A percentile compares a stretch with the other conserved stretches of the same genome.
Conservation (phyloP, 441 rosid species). For the Adansonia rubrostipa region DNA sequence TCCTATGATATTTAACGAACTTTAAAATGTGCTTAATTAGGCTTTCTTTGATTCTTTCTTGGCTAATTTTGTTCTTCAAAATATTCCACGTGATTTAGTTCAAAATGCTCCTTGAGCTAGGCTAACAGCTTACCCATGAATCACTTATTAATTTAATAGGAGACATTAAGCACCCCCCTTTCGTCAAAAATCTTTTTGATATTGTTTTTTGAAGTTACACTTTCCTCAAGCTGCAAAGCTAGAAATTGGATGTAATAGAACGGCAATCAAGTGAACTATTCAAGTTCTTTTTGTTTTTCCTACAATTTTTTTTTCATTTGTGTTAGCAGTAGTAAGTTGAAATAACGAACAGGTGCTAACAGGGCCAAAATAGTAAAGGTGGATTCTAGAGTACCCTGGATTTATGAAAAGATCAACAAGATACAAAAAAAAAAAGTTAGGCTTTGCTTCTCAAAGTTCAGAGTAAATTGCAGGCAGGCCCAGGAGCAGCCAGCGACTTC, state of each 20-base stretch:
- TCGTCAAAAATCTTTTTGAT: background rate
- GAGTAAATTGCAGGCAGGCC: background rate
- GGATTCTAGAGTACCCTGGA: slow-evolving; percentile 5
- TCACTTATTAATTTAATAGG: background rate
- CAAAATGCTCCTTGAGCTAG: background rate
- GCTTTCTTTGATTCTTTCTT: background rate
- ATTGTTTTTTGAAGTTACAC: background rate
- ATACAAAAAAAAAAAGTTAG: background rate
- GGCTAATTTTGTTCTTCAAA: no score
- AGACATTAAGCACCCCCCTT: background rate
- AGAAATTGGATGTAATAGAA: background rate
- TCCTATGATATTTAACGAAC: background rate
- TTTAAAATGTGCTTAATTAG: background rate
- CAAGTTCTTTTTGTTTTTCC: background rate
- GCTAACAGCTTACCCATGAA: background rate
- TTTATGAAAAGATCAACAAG: background rate
- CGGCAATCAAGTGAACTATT: background rate
- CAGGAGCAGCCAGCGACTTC: slow-evolving; percentile 20
- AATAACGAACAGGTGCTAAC: background rate
- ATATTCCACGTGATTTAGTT: background rate
- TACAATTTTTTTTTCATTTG: background rate
- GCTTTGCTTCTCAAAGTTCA: background rate
- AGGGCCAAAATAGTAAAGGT: background rate
- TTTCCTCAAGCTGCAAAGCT: background rate
- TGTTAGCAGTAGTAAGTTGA: background rate